Evolutionary conservation across 768 basidiomycete genomes (phyloP).

Genomic region (Suillus sp.): DNA sequence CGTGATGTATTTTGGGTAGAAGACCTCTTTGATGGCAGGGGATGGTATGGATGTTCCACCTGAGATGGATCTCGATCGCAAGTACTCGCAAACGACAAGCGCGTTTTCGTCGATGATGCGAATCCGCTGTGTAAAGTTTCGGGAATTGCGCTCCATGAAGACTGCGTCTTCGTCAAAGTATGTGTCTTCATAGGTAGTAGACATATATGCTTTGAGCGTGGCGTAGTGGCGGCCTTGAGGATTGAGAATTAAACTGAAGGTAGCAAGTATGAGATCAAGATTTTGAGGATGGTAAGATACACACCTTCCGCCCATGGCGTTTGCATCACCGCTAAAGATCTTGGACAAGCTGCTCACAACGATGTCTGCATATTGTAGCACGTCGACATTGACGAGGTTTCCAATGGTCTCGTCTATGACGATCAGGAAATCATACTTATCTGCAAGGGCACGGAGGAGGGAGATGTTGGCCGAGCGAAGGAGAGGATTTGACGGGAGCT

Average conservation of each 20-base stretch:
- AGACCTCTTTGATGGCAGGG: slow-evolving; percentile 76
- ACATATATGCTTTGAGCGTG: slow-evolving; percentile 61
- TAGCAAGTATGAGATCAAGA: slow-evolving; percentile 4
- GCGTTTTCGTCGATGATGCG: slow-evolving; percentile 79
- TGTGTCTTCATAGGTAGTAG: slow-evolving; percentile 70
- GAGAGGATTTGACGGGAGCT: slow-evolving; percentile 96
- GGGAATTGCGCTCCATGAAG: slow-evolving; percentile 98
- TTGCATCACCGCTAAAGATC: slow-evolving; percentile 91
- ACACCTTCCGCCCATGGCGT: slow-evolving; percentile 98
- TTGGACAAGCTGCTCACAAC: slow-evolving; percentile 92
- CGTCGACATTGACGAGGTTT: slow-evolving; percentile 91
- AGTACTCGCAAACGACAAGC: slow-evolving; percentile 77
- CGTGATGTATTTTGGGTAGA: slow-evolving; percentile 85
- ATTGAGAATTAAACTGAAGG: slow-evolving; percentile 79
- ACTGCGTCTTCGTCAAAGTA: slow-evolving; percentile 93
- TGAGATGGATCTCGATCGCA: slow-evolving; percentile 58
- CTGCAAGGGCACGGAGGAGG: slow-evolving; percentile 75
- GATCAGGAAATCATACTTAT: slow-evolving; percentile 85
- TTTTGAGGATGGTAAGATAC: slow-evolving; percentile 24
- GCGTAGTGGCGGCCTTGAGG: slow-evolving; percentile 72
- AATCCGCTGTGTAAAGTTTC: slow-evolving; percentile 82
- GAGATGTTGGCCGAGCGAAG: slow-evolving; percentile 81
- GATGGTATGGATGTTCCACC: slow-evolving; percentile 31
- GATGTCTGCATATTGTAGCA: slow-evolving; percentile 83
- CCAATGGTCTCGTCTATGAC: slow-evolving; percentile 95